Evolutionary conservation across 805 yeast genomes (phyloP).

Genomic region (Yarrowia sp.): DNA sequence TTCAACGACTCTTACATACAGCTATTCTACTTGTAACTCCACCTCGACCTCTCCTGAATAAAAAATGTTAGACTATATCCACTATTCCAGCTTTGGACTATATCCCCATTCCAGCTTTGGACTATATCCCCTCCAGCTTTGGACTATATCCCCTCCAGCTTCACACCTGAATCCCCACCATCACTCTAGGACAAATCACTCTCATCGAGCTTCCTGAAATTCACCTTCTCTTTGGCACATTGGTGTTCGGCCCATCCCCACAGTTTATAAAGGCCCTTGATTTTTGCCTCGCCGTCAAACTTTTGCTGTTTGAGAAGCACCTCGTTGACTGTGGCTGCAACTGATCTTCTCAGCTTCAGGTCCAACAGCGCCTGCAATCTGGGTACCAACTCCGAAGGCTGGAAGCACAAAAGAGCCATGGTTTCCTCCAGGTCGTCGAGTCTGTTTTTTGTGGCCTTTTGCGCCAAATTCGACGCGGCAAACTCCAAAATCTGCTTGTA

Average conservation of each 20-base stretch:
- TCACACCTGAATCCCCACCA: too few species aligned
- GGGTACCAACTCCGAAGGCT: conserved; percentile 49
- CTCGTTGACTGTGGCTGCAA: conserved; percentile 74
- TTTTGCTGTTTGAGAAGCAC: conserved; percentile 59
- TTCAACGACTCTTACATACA: too few species aligned
- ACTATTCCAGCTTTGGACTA: too few species aligned
- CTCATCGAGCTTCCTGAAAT: conserved; percentile 50
- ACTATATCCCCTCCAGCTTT: too few species aligned
- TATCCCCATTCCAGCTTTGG: too few species aligned
- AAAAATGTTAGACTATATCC: too few species aligned
- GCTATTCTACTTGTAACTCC: too few species aligned
- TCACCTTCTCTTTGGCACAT: conserved; percentile 52
- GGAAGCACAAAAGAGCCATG: conserved; percentile 75
- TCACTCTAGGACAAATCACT: conserved; percentile 41
- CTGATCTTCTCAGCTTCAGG: conserved; percentile 64
- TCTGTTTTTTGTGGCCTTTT: conserved; percentile 61
- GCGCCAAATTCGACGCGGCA: conserved; percentile 57
- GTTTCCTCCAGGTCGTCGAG: conserved; percentile 79
- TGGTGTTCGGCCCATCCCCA: conserved; percentile 70
- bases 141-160: too few species aligned
- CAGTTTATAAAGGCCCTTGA: conserved; percentile 63
- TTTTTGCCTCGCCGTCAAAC: conserved; percentile 48
- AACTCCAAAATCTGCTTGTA: conserved; percentile 47
- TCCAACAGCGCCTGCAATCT: conserved; percentile 65
- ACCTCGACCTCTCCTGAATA: too few species aligned